phyloP scores from a whole-genome alignment of 345 rosid genomes.

The Lepidium africanum region DNA sequence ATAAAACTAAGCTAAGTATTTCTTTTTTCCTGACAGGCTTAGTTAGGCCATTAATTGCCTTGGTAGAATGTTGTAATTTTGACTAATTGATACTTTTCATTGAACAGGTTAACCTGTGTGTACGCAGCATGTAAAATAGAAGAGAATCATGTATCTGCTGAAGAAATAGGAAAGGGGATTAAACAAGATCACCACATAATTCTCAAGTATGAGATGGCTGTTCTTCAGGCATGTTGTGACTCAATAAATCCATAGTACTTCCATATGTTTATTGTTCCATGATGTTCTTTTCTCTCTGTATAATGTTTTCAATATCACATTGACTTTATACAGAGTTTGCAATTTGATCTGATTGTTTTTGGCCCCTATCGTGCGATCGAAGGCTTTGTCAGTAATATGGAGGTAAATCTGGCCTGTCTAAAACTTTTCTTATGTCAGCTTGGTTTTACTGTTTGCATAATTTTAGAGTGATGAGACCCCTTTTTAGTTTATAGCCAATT shows the following conservation, averaged over 20 bases:
- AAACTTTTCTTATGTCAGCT: not conserved
- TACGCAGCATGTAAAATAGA: slow-evolving; percentile 95
- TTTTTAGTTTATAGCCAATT: not conserved
- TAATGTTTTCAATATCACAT: not conserved
- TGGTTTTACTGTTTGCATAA: not conserved
- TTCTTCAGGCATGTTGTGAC: slow-evolving; percentile 67
- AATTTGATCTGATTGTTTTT: slow-evolving; percentile 91
- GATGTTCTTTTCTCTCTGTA: not conserved
- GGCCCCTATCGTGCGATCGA: slow-evolving; percentile 89
- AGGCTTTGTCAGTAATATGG: slow-evolving; percentile 77
- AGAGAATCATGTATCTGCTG: slow-evolving; percentile 98
- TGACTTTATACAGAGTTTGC: slow-evolving; percentile 65
- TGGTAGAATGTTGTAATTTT: slow-evolving; percentile 13
- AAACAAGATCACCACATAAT: slow-evolving; percentile 95
- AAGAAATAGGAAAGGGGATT: slow-evolving; percentile 98
- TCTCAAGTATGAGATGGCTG: slow-evolving; percentile 96
- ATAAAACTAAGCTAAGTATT: not conserved
- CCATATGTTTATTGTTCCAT: not conserved
- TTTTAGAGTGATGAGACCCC: not conserved
- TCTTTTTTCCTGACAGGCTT: not conserved
- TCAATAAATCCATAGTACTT: slow-evolving; percentile 4
- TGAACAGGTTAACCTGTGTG: slow-evolving; percentile 85
- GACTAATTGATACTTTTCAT: slow-evolving; percentile 10
- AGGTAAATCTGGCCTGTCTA: slow-evolving; percentile 36
- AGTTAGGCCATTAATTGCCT: not conserved